A percentile compares a stretch with the other conserved stretches of the same genome.
These are phyloP conservation scores for Clarireedia homoeocarpa DNA, from an alignment of 2,329 filamentous ascomycete genomes.

Conservation along the genomic window DNA sequence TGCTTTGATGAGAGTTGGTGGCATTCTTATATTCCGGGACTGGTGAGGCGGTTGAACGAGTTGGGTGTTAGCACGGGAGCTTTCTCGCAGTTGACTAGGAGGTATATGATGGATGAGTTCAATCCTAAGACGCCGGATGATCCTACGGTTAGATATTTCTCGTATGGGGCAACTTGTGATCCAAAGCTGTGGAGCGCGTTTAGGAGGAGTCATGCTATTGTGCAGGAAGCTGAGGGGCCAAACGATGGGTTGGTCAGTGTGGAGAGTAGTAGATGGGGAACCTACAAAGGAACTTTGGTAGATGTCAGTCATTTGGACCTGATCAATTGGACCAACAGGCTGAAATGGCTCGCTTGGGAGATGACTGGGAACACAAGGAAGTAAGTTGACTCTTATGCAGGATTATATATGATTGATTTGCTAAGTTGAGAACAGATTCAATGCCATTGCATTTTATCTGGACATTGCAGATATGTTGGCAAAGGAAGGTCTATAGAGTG, in stretches of 20 bases:
- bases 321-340: constrained; percentile 60
- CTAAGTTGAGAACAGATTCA: constrained; percentile 41
- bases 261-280: constrained; percentile 52
- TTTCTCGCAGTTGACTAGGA: constrained; percentile 51
- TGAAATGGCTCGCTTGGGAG: constrained; percentile 47
- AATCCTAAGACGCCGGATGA: constrained; percentile 50
- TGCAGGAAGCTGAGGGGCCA: constrained; percentile 45
- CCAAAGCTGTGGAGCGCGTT: constrained; percentile 61
- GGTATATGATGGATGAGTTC: constrained; percentile 51
- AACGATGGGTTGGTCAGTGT: constrained; percentile 65
- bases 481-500: constrained; percentile 45
- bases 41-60: constrained; percentile 42
- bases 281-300: constrained; percentile 55
- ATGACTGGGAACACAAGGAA: constrained; percentile 43
- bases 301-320: constrained; percentile 56
- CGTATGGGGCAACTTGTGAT: constrained; percentile 48
- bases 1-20: constrained; percentile 42
- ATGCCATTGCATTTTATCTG: constrained; percentile 60
- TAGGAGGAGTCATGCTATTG: constrained; percentile 42
- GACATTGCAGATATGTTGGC: constrained; percentile 64
- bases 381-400: constrained; percentile 33
- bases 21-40: constrained; percentile 43
- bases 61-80: constrained; percentile 50
- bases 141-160: constrained; percentile 49
- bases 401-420: not conserved